Evolutionary conservation across 2,329 filamentous ascomycete species (phyloP).

Genomic region (Xylariaceae sp.): DNA sequence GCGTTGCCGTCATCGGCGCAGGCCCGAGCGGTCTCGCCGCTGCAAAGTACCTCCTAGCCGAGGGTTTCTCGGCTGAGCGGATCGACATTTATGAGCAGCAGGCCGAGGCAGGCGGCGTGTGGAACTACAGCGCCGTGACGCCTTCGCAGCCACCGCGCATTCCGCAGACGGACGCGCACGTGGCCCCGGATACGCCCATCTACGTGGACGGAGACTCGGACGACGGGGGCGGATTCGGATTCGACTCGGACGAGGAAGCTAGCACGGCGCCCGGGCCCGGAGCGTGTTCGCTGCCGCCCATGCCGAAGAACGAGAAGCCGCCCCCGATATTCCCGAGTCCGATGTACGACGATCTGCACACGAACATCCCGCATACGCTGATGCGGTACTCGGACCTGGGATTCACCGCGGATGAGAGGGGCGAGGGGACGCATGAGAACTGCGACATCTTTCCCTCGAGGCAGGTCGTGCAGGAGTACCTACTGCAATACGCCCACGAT

Average conservation of each 20-base stretch:
- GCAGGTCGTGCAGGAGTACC: constrained; percentile 66
- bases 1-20: constrained; percentile 75
- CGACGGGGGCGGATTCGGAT: constrained; percentile 13
- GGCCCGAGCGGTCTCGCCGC: constrained; percentile 75
- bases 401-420: constrained; percentile 48
- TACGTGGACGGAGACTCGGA: constrained; percentile 34
- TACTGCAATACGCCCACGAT: constrained; percentile 66
- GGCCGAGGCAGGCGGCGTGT: constrained; percentile 71
- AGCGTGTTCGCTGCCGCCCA: constrained; percentile 12
- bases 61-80: constrained; percentile 55
- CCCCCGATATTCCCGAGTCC: constrained; percentile 70
- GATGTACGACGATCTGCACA: constrained; percentile 76
- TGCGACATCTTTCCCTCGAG: constrained; percentile 72
- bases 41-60: constrained; percentile 75
- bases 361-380: constrained; percentile 76
- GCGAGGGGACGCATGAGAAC: constrained; percentile 27
- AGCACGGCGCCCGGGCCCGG: constrained; percentile 19
- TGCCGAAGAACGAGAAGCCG: constrained; percentile 12
- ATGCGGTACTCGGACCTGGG: constrained; percentile 74
- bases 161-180: constrained; percentile 65
- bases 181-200: constrained; percentile 59
- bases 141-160: constrained; percentile 47
- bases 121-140: constrained; percentile 63
- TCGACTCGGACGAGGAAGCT: constrained; percentile 22
- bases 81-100: constrained; percentile 83